Percentiles rank a stretch among this genome's conserved stretches.
Conservation (phyloP, 1,284 basidiomycete species). For the Papiliotrema laurentii region DNA sequence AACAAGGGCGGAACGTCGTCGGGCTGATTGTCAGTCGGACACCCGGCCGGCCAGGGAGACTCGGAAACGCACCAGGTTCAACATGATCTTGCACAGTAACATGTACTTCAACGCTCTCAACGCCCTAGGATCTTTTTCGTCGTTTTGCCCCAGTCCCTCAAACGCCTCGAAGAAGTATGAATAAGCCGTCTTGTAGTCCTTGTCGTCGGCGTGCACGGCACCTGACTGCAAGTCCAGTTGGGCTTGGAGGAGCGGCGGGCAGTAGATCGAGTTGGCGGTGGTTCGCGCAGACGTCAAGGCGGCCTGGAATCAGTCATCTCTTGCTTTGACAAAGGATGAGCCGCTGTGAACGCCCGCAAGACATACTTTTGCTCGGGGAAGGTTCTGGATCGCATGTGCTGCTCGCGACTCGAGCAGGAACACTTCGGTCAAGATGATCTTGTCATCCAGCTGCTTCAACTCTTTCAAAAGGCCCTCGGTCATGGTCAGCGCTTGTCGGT, state of each 20-base stretch:
- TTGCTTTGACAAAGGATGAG: not conserved
- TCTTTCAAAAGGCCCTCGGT: slow-evolving; percentile 85
- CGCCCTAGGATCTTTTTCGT: slow-evolving; percentile 52
- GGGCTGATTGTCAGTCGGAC: slow-evolving; percentile 54
- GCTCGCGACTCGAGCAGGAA: slow-evolving; percentile 89
- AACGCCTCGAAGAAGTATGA: slow-evolving; percentile 98
- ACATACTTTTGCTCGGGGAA: slow-evolving; percentile 82
- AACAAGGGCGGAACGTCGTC: slow-evolving; percentile 87
- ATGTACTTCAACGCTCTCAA: slow-evolving; percentile 94
- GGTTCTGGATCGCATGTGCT: slow-evolving; percentile 85
- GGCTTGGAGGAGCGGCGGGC: slow-evolving; percentile 87
- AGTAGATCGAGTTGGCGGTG: slow-evolving; percentile 95
- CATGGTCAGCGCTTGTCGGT: slow-evolving; percentile 71
- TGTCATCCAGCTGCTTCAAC: slow-evolving; percentile 90
- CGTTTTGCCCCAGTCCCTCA: slow-evolving; percentile 70
- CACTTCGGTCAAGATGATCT: slow-evolving; percentile 95
- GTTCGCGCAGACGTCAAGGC: slow-evolving; percentile 88
- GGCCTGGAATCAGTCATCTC: slow-evolving; percentile 54
- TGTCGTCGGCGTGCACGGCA: slow-evolving; percentile 91
- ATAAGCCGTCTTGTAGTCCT: slow-evolving; percentile 95
- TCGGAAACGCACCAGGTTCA: slow-evolving; percentile 67
- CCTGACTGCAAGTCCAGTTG: slow-evolving; percentile 89
- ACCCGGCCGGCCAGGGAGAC: not conserved
- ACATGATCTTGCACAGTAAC: slow-evolving; percentile 97
- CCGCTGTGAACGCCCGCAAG: not conserved